phyloP scores from a whole-genome alignment of 1,139 yeast species.

The Suhomyces choctaworum region DNA sequence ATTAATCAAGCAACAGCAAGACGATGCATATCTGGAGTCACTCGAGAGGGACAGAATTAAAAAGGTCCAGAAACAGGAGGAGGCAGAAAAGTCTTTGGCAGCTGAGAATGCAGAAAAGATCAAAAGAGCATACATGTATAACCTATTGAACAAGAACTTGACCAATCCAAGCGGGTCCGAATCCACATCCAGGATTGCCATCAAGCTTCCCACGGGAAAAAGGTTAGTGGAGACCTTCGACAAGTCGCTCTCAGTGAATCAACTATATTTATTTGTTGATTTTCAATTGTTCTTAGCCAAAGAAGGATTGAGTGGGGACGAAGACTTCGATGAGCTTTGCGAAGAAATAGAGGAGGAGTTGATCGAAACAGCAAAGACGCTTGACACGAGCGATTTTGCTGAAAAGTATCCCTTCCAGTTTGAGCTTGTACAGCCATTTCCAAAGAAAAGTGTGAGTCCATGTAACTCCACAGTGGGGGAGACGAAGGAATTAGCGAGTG shows the following conservation, averaged over 20 bases:
- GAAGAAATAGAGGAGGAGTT: slow-evolving; percentile 16
- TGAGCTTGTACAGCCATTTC: slow-evolving; percentile 47
- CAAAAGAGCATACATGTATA: slow-evolving; percentile 5
- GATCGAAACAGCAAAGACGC: slow-evolving; percentile 13
- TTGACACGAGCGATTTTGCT: slow-evolving; percentile 22
- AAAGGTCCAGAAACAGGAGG: slow-evolving; percentile 31
- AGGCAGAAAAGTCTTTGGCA: slow-evolving; percentile 9
- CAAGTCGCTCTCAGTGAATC: slow-evolving; percentile 50
- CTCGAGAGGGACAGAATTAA: slow-evolving; percentile 46
- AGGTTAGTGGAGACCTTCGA: slow-evolving; percentile 59
- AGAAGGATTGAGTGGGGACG: slow-evolving; percentile 7
- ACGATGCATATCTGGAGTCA: slow-evolving; percentile 54
- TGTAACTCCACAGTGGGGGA: slow-evolving; percentile 20
- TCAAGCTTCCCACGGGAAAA: slow-evolving; percentile 56
- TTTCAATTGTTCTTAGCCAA: slow-evolving; percentile 27
- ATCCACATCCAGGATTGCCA: slow-evolving; percentile 25
- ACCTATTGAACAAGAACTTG: slow-evolving; percentile 1
- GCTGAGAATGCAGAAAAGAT: slow-evolving; percentile 5
- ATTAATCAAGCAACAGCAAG: slow-evolving; percentile 54
- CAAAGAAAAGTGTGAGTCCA: slow-evolving; percentile 33
- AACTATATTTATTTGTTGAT: slow-evolving; percentile 68
- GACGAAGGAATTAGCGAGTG: slow-evolving; percentile 33
- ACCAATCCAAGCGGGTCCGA: slow-evolving; percentile 2
- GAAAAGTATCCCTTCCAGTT: slow-evolving; percentile 32
- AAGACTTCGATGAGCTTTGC: slow-evolving; percentile 10